A percentile compares a stretch with the other conserved stretches of the same genome.
These are phyloP conservation scores for Decorospora gaudefroyi DNA, from an alignment of 2,329 filamentous ascomycete species.

Conservation along the genomic window DNA sequence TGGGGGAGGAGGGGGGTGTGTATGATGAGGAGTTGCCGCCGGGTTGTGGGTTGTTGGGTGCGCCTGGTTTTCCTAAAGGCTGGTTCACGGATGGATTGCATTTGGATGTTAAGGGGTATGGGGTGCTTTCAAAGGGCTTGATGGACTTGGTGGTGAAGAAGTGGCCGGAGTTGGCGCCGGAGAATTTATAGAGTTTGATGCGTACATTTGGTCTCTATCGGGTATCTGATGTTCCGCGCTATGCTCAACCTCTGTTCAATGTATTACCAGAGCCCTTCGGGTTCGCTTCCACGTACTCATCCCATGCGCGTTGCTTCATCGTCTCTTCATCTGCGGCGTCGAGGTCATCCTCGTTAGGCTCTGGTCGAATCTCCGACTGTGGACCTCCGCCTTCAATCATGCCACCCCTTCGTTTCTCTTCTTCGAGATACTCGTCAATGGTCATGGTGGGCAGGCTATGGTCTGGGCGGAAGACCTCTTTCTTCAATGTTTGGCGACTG, in stretches of 20 bases:
- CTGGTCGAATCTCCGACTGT: constrained; percentile 67
- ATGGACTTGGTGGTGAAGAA: constrained; percentile 26
- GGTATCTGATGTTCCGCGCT: constrained; percentile 19
- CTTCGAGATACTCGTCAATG: constrained; percentile 95
- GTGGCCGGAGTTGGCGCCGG: constrained; percentile 42
- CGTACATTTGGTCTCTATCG: not conserved
- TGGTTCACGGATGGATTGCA: constrained; percentile 50
- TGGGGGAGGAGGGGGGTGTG: constrained; percentile 31
- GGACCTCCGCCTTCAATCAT: constrained; percentile 91
- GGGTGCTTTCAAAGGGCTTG: constrained; percentile 32
- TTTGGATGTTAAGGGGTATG: constrained; percentile 41
- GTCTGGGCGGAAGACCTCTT: constrained; percentile 84
- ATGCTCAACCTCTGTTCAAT: constrained; percentile 68
- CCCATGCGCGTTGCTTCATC: constrained; percentile 92
- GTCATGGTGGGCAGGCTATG: constrained; percentile 97
- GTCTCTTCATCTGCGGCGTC: constrained; percentile 88
- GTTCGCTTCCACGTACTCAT: constrained; percentile 90
- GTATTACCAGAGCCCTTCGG: constrained; percentile 83
- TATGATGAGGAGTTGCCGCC: constrained; percentile 42
- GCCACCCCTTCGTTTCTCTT: constrained; percentile 80
- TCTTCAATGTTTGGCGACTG: constrained; percentile 72
- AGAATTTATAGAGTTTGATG: constrained; percentile 14
- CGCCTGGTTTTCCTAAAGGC: constrained; percentile 38
- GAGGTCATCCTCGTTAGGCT: constrained; percentile 86
- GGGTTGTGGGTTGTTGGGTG: constrained; percentile 42